Evolutionary conservation across 2,329 filamentous ascomycete genomes (phyloP).

Genomic region (Davidsoniella virescens): DNA sequence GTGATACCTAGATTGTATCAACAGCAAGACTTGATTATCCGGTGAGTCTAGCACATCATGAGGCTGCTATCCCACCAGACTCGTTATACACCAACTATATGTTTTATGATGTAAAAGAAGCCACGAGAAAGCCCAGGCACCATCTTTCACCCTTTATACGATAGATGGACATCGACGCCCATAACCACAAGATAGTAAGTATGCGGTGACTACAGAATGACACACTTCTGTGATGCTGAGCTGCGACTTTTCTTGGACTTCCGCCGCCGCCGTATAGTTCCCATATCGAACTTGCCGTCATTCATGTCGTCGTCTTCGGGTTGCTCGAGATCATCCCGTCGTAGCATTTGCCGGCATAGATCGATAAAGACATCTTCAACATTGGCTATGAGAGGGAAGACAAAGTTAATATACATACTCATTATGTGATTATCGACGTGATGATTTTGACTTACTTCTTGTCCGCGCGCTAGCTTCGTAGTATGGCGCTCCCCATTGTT

Average conservation of each 20-base stretch:
- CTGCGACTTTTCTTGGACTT: conserved; percentile 18
- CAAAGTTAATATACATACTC: background rate
- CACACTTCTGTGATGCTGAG: conserved; percentile 17
- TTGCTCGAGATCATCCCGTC: conserved; percentile 44
- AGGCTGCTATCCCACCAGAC: too few species aligned
- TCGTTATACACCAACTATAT: background rate
- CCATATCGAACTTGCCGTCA: conserved; percentile 27
- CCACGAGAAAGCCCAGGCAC: background rate
- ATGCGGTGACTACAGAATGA: conserved; percentile 13
- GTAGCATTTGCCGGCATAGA: conserved; percentile 67
- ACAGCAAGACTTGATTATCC: too few species aligned
- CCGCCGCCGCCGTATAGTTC: conserved; percentile 20
- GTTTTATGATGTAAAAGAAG: background rate
- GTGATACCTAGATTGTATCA: too few species aligned
- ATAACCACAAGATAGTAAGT: background rate
- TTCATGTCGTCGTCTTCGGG: conserved; percentile 21
- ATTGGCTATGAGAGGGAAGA: conserved; percentile 37
- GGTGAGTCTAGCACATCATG: too few species aligned
- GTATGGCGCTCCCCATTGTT: conserved; percentile 76
- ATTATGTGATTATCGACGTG: background rate
- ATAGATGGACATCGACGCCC: background rate
- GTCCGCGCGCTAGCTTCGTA: conserved; percentile 79
- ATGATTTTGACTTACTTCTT: conserved; percentile 35
- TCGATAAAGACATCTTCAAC: conserved; percentile 84
- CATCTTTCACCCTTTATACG: background rate